phyloP scores from a whole-genome alignment of 129 eudicot species.

The Scalesia atractyloides region DNA sequence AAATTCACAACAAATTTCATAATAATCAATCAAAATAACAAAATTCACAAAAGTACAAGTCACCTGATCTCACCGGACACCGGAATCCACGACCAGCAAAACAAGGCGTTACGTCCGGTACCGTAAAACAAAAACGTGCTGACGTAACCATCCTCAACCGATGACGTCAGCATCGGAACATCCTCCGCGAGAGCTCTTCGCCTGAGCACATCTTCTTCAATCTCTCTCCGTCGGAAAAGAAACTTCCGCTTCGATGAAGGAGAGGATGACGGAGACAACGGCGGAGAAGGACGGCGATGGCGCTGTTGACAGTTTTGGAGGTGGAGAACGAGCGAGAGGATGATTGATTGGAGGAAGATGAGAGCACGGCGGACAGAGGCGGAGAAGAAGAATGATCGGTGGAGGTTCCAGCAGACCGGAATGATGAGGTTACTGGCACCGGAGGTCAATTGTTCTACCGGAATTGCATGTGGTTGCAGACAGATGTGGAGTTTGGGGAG shows the following conservation, averaged over 20 bases:
- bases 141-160: slow-evolving; percentile 28
- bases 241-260: slow-evolving; percentile 44
- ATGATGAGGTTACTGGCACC: slow-evolving; percentile 97
- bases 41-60: neutral
- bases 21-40: too few species aligned
- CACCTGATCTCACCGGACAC: slow-evolving; percentile 57
- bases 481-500: neutral
- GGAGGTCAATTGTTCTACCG: slow-evolving; percentile 84
- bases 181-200: slow-evolving; percentile 80
- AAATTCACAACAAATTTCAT: too few species aligned
- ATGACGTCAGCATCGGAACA: slow-evolving; percentile 45
- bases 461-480: slow-evolving; percentile 25
- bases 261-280: neutral
- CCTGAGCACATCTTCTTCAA: slow-evolving; percentile 72
- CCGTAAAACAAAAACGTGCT: slow-evolving; percentile 66
- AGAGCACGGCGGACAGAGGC: slow-evolving; percentile 52
- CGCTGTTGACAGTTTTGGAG: slow-evolving; percentile 40
- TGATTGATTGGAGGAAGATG: slow-evolving; percentile 57
- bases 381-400: slow-evolving; percentile 33
- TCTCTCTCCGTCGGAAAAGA: slow-evolving; percentile 43
- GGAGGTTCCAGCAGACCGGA: slow-evolving; percentile 20
- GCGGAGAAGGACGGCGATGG: slow-evolving; percentile 29
- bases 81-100: slow-evolving; percentile 95
- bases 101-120: slow-evolving; percentile 64
- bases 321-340: slow-evolving; percentile 60